phyloP scores from a whole-genome alignment of 1,139 yeast species.

The Taphrina sp. region DNA sequence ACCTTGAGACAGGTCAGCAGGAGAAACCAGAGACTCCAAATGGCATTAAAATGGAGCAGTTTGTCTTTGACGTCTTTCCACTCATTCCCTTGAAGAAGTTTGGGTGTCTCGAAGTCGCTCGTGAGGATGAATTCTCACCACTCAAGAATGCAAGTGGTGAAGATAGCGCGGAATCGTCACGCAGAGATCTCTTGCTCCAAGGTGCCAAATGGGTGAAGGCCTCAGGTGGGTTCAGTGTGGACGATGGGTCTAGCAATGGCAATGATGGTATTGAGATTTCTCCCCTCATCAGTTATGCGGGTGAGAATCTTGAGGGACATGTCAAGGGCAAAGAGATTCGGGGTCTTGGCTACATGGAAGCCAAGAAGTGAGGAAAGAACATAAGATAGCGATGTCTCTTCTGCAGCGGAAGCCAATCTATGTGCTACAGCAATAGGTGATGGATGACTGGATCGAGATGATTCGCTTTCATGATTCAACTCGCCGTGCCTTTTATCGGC shows the following conservation, averaged over 20 bases:
- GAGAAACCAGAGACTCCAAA: conserved; percentile 70
- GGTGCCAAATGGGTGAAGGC: conserved; percentile 72
- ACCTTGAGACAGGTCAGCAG: conserved; percentile 51
- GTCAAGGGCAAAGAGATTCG: conserved; percentile 13
- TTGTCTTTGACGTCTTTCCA: conserved; percentile 94
- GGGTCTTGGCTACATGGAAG: conserved; percentile 23
- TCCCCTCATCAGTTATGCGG: conserved; percentile 71
- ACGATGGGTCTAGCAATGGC: conserved; percentile 30
- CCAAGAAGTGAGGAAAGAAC: not conserved
- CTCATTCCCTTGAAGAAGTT: conserved; percentile 68
- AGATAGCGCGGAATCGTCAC: conserved; percentile 85
- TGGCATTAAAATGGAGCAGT: conserved; percentile 93
- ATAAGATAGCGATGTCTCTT: no score
- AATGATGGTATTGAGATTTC: conserved; percentile 63
- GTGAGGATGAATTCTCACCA: conserved; percentile 86
- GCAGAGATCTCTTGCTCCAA: conserved; percentile 61
- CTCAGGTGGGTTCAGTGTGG: conserved; percentile 64
- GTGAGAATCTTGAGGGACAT: conserved; percentile 67
- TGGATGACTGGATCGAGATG: no score
- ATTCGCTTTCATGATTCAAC: no score
- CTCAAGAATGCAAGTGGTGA: conserved; percentile 71
- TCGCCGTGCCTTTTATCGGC: no score
- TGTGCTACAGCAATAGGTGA: no score
- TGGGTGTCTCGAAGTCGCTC: conserved; percentile 88
- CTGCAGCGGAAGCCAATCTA: no score